Evolutionary conservation across 2,329 filamentous ascomycete species (phyloP).

Genomic region (Aspergillus sp.): DNA sequence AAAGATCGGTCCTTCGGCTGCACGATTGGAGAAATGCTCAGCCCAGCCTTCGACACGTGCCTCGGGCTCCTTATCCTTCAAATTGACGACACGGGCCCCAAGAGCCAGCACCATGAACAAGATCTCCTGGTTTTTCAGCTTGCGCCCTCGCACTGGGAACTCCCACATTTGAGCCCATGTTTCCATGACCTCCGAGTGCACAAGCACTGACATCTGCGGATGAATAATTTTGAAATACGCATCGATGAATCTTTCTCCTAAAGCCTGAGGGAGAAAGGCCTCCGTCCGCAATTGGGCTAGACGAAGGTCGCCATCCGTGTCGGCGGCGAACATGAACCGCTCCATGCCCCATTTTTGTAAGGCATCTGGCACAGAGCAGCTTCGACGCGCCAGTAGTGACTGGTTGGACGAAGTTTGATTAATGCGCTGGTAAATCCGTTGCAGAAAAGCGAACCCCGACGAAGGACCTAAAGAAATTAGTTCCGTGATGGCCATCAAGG

Average conservation of each 20-base stretch:
- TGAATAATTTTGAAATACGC: slow-evolving; percentile 15
- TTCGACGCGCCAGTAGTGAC: slow-evolving; percentile 7
- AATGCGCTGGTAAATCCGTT: slow-evolving; percentile 17
- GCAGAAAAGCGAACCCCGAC: slow-evolving; percentile 15
- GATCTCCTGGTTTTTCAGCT: slow-evolving; percentile 12
- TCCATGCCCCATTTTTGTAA: slow-evolving; percentile 14
- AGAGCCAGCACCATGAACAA: slow-evolving; percentile 17
- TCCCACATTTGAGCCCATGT: slow-evolving; percentile 16
- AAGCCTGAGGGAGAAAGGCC: slow-evolving; percentile 7
- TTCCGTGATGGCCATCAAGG: background rate
- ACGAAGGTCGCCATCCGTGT: slow-evolving; percentile 5
- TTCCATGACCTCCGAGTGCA: slow-evolving; percentile 10
- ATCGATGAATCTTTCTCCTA: slow-evolving; percentile 13
- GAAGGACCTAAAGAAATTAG: slow-evolving; percentile 14
- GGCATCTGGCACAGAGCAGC: slow-evolving; percentile 9
- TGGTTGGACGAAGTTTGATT: slow-evolving; percentile 3
- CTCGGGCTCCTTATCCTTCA: slow-evolving; percentile 7
- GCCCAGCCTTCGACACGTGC: slow-evolving; percentile 11
- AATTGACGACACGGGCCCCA: slow-evolving; percentile 9
- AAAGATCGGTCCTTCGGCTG: slow-evolving; percentile 11
- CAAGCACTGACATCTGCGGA: slow-evolving; percentile 14
- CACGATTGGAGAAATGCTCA: slow-evolving; percentile 11
- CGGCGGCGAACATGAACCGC: slow-evolving; percentile 14
- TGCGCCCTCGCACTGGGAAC: slow-evolving; percentile 4
- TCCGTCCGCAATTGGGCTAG: slow-evolving; percentile 3